phyloP scores from a whole-genome alignment of 805 yeast species.

The Schwanniomyces sp. region DNA sequence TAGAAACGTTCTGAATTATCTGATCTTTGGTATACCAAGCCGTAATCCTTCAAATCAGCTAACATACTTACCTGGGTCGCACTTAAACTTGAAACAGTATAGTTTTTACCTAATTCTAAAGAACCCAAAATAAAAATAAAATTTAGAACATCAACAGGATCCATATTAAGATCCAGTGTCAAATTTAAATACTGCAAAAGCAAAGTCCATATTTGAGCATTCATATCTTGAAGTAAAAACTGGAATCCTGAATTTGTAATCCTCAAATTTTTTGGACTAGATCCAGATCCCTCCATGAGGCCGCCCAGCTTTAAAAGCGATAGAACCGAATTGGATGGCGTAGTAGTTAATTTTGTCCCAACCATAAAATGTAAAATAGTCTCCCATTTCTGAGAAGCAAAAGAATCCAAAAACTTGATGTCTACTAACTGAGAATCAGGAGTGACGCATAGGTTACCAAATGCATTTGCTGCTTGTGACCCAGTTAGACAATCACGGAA shows the following conservation, averaged over 20 bases:
- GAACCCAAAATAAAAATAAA: constrained; percentile 94
- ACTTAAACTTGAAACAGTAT: constrained; percentile 66
- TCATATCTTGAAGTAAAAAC: constrained; percentile 86
- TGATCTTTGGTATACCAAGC: constrained; percentile 69
- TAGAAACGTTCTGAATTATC: constrained; percentile 66
- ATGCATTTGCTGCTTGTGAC: constrained; percentile 61
- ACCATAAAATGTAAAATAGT: constrained; percentile 96
- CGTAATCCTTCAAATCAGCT: constrained; percentile 88
- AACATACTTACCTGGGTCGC: constrained; percentile 84
- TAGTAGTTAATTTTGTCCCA: constrained; percentile 71
- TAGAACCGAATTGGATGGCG: constrained; percentile 82
- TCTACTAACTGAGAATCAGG: constrained; percentile 59
- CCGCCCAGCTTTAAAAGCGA: constrained; percentile 76
- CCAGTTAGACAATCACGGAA: constrained; percentile 86
- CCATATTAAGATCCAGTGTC: constrained; percentile 84
- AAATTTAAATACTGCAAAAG: constrained; percentile 82
- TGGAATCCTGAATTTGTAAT: constrained; percentile 95
- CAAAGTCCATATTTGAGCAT: constrained; percentile 93
- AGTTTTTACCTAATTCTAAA: constrained; percentile 85
- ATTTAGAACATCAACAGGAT: constrained; percentile 92
- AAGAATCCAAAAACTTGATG: constrained; percentile 67
- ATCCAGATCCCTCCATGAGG: constrained; percentile 69
- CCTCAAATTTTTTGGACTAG: constrained; percentile 42
- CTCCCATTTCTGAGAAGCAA: constrained; percentile 92
- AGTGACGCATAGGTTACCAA: constrained; percentile 68